These are phyloP conservation scores for Lodderomyces margitis DNA, from an alignment of 1,139 yeast genomes.

Conservation along the genomic window DNA sequence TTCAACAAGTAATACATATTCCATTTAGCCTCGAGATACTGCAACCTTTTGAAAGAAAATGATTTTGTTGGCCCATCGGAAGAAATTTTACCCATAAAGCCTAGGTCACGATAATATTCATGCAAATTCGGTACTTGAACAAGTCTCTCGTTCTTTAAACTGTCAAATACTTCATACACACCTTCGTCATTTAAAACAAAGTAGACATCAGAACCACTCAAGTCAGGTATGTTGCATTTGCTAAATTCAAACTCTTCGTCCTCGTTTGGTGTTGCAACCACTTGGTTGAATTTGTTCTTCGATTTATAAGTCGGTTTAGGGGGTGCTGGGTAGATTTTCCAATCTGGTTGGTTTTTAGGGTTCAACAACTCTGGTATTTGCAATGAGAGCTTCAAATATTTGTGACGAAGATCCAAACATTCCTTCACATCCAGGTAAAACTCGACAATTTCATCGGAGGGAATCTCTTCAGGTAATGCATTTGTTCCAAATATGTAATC, in stretches of 20 bases:
- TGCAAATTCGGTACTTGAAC: conserved; percentile 71
- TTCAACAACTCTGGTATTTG: conserved; percentile 69
- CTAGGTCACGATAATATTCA: conserved; percentile 83
- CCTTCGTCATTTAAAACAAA: conserved; percentile 59
- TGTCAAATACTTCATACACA: conserved; percentile 62
- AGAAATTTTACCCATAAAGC: conserved; percentile 64
- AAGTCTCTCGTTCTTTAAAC: conserved; percentile 33
- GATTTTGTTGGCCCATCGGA: conserved; percentile 98
- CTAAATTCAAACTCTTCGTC: conserved; percentile 57
- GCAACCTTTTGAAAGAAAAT: conserved; percentile 90
- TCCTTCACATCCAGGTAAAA: conserved; percentile 68
- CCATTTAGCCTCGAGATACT: conserved; percentile 96
- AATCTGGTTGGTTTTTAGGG: conserved; percentile 71
- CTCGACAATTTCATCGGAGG: conserved; percentile 66
- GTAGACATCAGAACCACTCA: conserved; percentile 41
- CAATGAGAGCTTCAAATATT: conserved; percentile 66
- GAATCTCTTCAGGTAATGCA: conserved; percentile 63
- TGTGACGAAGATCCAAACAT: conserved; percentile 74
- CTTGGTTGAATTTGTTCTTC: conserved; percentile 55
- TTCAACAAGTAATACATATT: conserved; percentile 81
- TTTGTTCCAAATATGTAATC: conserved; percentile 30
- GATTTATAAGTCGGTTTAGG: conserved; percentile 91
- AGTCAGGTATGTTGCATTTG: conserved; percentile 65
- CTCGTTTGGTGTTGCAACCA: conserved; percentile 25
- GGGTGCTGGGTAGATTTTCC: conserved; percentile 91